phyloP scores from a whole-genome alignment of 495 filamentous ascomycete species.

The Penicillium verhagenii region DNA sequence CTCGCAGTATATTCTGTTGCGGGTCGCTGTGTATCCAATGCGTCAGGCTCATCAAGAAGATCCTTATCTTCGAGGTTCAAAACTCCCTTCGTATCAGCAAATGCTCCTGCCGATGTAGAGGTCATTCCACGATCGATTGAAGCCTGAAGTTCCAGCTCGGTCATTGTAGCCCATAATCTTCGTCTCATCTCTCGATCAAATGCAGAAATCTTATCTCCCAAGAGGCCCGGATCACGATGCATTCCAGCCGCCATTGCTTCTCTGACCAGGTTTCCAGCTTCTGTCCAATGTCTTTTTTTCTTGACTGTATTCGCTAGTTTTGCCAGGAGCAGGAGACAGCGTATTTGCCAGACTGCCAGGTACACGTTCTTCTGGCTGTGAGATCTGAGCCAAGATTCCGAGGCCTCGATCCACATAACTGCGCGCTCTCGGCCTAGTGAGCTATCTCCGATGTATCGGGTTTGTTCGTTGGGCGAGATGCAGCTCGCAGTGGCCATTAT shows the following conservation, averaged over 20 bases:
- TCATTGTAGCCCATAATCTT: conserved; percentile 56
- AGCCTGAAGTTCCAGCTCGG: conserved; percentile 53
- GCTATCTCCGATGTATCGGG: conserved; percentile 40
- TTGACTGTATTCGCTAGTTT: conserved; percentile 49
- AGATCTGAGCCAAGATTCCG: conserved; percentile 32
- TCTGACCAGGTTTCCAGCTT: conserved; percentile 45
- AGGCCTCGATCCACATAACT: conserved; percentile 32
- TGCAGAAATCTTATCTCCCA: conserved; percentile 19
- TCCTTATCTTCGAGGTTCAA: conserved; percentile 48
- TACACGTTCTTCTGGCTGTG: conserved; percentile 46
- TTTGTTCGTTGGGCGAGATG: conserved; percentile 33
- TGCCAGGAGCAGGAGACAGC: conserved; percentile 48
- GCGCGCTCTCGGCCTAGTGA: conserved; percentile 36
- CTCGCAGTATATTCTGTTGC: conserved; percentile 20
- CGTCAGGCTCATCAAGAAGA: conserved; percentile 1
- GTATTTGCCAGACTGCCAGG: conserved; percentile 47
- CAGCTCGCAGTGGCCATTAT: conserved; percentile 32
- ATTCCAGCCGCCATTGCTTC: conserved; percentile 52
- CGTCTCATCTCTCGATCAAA: conserved; percentile 54
- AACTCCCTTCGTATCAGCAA: conserved; percentile 50
- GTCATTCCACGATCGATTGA: conserved; percentile 54
- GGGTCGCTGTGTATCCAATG: conserved; percentile 31
- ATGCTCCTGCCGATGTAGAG: conserved; percentile 45
- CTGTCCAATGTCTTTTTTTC: conserved; percentile 53
- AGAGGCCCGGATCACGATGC: conserved; percentile 54